phyloP scores from a whole-genome alignment of 768 basidiomycete species.

The Chalciporus pseudorubinellus region DNA sequence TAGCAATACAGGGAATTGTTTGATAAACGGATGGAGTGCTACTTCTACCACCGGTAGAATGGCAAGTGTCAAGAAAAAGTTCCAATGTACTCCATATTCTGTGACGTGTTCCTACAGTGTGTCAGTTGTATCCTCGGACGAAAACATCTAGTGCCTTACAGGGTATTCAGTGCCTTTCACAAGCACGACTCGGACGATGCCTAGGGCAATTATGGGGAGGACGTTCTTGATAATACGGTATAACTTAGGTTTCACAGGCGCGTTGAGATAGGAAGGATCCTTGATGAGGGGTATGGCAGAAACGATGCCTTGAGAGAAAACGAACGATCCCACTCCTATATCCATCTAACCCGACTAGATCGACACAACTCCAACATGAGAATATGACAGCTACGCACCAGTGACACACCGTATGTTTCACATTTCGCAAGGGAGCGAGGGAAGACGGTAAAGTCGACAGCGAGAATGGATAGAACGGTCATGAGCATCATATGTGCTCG shows the following conservation, averaged over 20 bases:
- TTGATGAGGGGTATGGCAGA: constrained; percentile 82
- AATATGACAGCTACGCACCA: constrained; percentile 51
- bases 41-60: constrained; percentile 73
- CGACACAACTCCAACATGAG: neutral
- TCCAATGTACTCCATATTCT: constrained; percentile 98
- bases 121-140: neutral
- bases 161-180: constrained; percentile 96
- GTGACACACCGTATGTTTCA: constrained; percentile 91
- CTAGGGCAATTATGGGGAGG: constrained; percentile 67
- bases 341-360: constrained; percentile 73
- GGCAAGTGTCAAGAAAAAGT: constrained; percentile 94
- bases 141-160: constrained; percentile 42
- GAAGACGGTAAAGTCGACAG: constrained; percentile 93
- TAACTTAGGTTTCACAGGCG: constrained; percentile 52
- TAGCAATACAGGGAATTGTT: constrained; percentile 53
- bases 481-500: constrained; percentile 94
- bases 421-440: constrained; percentile 88
- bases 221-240: constrained; percentile 51
- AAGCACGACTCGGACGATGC: constrained; percentile 71
- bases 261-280: constrained; percentile 50
- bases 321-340: constrained; percentile 93
- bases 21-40: constrained; percentile 64
- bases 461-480: constrained; percentile 87
- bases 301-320: constrained; percentile 92
- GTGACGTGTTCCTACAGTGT: constrained; percentile 81